Percentiles rank a stretch among this genome's conserved stretches.
Conservation (phyloP, 306 rosid genomes). For the Aeschynomene evenia region DNA sequence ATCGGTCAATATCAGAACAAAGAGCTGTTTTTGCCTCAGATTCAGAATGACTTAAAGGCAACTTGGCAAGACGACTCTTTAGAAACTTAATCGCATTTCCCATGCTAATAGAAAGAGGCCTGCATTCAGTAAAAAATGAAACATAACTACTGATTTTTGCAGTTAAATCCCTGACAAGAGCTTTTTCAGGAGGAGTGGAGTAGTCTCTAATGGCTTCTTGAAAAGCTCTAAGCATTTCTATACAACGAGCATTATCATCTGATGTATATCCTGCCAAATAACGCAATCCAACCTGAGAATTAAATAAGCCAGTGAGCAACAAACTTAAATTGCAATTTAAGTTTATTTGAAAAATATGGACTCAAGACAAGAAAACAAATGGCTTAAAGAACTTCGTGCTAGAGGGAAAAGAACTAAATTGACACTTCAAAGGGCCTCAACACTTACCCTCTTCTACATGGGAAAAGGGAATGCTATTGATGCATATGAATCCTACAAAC, state of each 20-base stretch:
- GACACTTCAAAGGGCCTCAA: neutral
- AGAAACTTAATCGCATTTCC: slow-evolving; percentile 82
- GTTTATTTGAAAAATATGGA: slow-evolving; percentile 9
- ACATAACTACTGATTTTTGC: slow-evolving; percentile 73
- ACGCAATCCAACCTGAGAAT: slow-evolving; percentile 73
- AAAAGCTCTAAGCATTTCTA: slow-evolving; percentile 80
- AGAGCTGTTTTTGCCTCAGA: slow-evolving; percentile 72
- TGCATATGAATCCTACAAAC: no score
- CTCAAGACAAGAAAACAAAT: neutral
- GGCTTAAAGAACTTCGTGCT: neutral
- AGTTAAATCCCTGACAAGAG: slow-evolving; percentile 70
- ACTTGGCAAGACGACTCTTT: slow-evolving; percentile 58
- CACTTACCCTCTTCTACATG: neutral
- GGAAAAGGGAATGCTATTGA: neutral
- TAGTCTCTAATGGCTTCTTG: slow-evolving; percentile 76
- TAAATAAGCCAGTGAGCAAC: slow-evolving; percentile 20
- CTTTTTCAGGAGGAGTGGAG: slow-evolving; percentile 67
- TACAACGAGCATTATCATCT: slow-evolving; percentile 87
- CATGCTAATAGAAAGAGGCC: slow-evolving; percentile 89
- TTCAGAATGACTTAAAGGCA: slow-evolving; percentile 57
- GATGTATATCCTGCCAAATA: slow-evolving; percentile 69
- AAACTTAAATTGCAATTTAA: neutral
- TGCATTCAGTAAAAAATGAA: slow-evolving; percentile 75
- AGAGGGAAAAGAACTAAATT: slow-evolving; percentile 4
- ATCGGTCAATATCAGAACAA: slow-evolving; percentile 66